Base-by-base conservation (phyloP, 2,329 filamentous ascomycete genomes). In the Phialophora expanda region DNA sequence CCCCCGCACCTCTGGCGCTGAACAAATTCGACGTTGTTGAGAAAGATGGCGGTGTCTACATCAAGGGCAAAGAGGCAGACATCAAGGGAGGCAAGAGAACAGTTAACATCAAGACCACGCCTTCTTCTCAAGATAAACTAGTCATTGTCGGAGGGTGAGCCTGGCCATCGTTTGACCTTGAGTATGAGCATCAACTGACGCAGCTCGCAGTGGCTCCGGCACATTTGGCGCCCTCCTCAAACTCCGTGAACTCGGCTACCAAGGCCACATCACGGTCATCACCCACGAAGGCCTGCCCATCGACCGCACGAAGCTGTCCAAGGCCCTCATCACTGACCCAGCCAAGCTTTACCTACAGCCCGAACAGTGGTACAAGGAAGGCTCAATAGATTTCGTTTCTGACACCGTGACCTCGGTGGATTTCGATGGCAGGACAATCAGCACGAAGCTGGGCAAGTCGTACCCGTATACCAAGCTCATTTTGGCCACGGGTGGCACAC, bases 281-380 rank as follows among this genome's bases (percentile, higher is more conserved):
- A 89, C 91, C 12, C 89, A 86, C 70, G 95, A 99, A 78, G 90
- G 95, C 76, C 85, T 90, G 38, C 93, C 93, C 34, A 93, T 98
- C 73, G 95, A 99, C 80, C 88, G 95, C 22, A 92, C 95, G 11
- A 98, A 98, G 83, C 85, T 99, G 50, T 97, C 93, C 75, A 99
- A 99, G 80, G 92, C 94, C 0, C 84, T 99, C 12, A 85, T 97
- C 68, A 87, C 91, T 6, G 94, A 99, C 75, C 78, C 87, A 1
- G 84, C 85, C 53, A 97, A 96, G 80, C 80, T 97, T 51, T 87
- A 90, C 50, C 90, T 89, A 84, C 86, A 95, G 67, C 86, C 91
- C 61, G 84, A 87, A 69, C 87, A 89, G 38, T 97, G 91, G 86
- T 98, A 91, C 78, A 88, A 84, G 66, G 81, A 84, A 32, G 84